Base-by-base conservation (phyloP, 441 rosid species). In the Gossypium trilobum region DNA sequence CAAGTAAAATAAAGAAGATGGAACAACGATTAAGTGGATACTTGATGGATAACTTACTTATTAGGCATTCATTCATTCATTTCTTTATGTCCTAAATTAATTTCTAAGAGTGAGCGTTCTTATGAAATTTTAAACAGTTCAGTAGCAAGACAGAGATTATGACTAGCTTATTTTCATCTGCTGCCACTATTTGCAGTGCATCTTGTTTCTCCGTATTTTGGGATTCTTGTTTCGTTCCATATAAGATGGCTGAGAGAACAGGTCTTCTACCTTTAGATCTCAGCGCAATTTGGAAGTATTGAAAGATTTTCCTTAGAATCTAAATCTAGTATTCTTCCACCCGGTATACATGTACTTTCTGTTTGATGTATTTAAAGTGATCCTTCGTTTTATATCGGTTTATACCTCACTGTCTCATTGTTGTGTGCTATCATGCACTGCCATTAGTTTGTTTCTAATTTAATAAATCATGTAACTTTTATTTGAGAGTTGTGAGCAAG, bases 371-470 rank as follows among this genome's bases (percentile, higher is more conserved):
- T 54, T 54, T 55, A 19, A 48, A 25, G 27, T 62, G 50, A 33
- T 36, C 19, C 39, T 59, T 5, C 4, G 5, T 25, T 58, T 62
- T 17, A 19, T n/a, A 17, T 17, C 11, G 16, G 68, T 62, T 62
- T 62, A 19, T 62, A 39, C 68, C 27, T 62, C 14, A 36, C 50
- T 33, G 14, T 17, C 23, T 10, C 16, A 16, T 62, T 7, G 14
- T 2, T 17, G 5, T 16, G 2, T 33, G 50, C 14, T 62, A n/a
- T 8, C 14, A 0, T 17, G 44, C 7, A 36, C 19, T 33, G 14
- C 50, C 50, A 17, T 62, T 62, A 62, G 20, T 17, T 62, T 62
- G 68, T 36, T 62, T 36, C 51, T 62, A 62, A 62, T 33, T 62
- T 36, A 62, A 62, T 33, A 66, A 66, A 46, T 33, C 22, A 13